Evolutionary conservation across 768 basidiomycete genomes (phyloP).

Genomic region (Saitozyma sp.): DNA sequence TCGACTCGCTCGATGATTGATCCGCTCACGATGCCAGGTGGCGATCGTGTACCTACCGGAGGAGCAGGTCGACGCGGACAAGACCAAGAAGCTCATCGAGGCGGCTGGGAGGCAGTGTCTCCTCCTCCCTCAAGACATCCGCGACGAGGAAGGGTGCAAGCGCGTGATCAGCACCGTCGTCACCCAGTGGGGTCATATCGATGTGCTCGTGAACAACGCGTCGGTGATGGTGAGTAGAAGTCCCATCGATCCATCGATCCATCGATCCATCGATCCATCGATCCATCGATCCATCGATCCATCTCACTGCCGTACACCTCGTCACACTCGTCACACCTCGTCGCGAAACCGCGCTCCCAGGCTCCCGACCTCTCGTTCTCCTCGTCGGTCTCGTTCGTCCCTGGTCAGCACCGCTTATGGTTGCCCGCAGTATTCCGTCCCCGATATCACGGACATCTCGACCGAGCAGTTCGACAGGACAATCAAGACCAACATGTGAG

Average conservation of each 20-base stretch:
- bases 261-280: no score
- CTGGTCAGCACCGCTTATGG: neutral
- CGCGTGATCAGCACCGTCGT: conserved; percentile 47
- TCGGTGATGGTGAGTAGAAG: conserved; percentile 56
- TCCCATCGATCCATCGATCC: conserved; percentile 18
- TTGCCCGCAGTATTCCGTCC: conserved; percentile 54
- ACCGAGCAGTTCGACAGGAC: conserved; percentile 61
- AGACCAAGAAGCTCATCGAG: conserved; percentile 38
- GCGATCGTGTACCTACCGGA: conserved; percentile 59
- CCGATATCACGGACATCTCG: conserved; percentile 50
- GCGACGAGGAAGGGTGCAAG: conserved; percentile 51
- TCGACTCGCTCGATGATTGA: no score
- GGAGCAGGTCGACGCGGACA: conserved; percentile 58
- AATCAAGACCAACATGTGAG: conserved; percentile 60
- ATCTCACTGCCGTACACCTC: no score
- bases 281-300: conserved; percentile 22
- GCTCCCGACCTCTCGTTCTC: neutral
- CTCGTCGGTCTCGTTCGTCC: neutral
- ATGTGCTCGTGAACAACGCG: conserved; percentile 66
- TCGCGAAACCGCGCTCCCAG: no score
- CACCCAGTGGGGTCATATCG: conserved; percentile 53
- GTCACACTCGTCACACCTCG: no score
- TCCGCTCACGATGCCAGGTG: conserved; percentile 47
- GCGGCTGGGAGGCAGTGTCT: conserved; percentile 40
- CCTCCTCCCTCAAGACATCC: conserved; percentile 50